Conservation (phyloP, 495 filamentous ascomycete species). For the Xylaria sp. region DNA sequence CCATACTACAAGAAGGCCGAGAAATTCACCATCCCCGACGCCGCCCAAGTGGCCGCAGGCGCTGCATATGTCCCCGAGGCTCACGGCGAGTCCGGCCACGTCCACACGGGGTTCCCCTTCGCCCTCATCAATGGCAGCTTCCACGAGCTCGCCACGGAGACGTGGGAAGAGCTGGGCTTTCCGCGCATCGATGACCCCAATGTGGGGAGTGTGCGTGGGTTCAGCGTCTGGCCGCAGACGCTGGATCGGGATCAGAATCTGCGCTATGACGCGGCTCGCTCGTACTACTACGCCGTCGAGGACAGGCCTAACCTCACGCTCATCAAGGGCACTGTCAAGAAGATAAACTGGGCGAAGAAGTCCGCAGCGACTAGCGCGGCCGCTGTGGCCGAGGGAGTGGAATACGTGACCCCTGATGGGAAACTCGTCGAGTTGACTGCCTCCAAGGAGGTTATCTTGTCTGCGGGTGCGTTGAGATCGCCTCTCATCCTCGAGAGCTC, state of each 20-base stretch:
- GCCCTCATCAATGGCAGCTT: conserved; percentile 41
- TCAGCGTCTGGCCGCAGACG: conserved; percentile 50
- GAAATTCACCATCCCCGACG: conserved; percentile 45
- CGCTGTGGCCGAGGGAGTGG: conserved; percentile 45
- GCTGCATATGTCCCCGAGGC: conserved; percentile 54
- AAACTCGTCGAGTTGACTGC: conserved; percentile 40
- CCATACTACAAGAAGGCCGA: conserved; percentile 56
- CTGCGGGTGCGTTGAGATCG: conserved; percentile 54
- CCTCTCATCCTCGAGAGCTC: conserved; percentile 61
- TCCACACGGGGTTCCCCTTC: conserved; percentile 58
- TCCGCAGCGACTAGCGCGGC: conserved; percentile 26
- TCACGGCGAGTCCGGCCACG: conserved; percentile 54
- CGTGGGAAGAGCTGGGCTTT: conserved; percentile 44
- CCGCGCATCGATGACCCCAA: conserved; percentile 50
- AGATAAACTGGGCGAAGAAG: conserved; percentile 39
- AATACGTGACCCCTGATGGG: conserved; percentile 40
- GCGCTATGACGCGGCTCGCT: conserved; percentile 43
- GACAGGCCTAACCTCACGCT: conserved; percentile 44
- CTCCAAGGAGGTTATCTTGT: conserved; percentile 54
- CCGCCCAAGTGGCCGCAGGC: conserved; percentile 47
- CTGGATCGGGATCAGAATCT: conserved; percentile 41
- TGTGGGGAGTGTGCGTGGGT: conserved; percentile 49
- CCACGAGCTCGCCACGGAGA: conserved; percentile 36
- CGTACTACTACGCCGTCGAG: conserved; percentile 55
- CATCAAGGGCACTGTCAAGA: conserved; percentile 47